Percentiles rank a stretch among this genome's conserved stretches.
Conservation (phyloP, 345 rosid species). For the Capsella bursapastoris region DNA sequence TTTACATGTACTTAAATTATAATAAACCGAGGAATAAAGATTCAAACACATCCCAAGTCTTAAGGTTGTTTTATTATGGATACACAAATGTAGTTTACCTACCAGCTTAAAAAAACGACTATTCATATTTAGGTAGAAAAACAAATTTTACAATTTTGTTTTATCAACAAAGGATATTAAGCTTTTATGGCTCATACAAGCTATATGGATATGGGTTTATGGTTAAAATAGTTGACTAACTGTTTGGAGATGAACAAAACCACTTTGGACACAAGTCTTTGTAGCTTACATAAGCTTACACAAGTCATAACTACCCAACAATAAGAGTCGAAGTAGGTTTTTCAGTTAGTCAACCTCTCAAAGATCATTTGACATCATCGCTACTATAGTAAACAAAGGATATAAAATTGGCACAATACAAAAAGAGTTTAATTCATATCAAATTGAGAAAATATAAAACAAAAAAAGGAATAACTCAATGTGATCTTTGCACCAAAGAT, state of each 20-base stretch:
- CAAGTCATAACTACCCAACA: constrained; percentile 46
- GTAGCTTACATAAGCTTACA: constrained; percentile 37
- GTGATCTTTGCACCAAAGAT: not conserved
- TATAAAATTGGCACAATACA: constrained; percentile 1
- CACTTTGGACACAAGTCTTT: constrained; percentile 46
- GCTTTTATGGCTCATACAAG: not conserved
- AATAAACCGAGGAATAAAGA: constrained; percentile 13
- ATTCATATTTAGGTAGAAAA: not conserved
- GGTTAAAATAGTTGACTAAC: constrained; percentile 42
- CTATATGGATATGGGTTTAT: not conserved
- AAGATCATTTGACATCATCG: constrained; percentile 40
- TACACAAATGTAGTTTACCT: constrained; percentile 39
- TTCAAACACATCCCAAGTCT: constrained; percentile 16
- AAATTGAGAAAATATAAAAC: not conserved
- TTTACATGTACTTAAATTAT: constrained; percentile 21
- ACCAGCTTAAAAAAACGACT: not conserved
- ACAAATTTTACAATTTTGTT: not conserved
- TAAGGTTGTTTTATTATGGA: constrained; percentile 3
- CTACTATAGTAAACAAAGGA: not conserved
- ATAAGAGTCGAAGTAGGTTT: constrained; percentile 39
- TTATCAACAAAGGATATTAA: not conserved
- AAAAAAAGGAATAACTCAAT: not conserved
- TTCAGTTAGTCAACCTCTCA: constrained; percentile 48
- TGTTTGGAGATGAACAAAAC: constrained; percentile 37
- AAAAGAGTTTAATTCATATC: not conserved